These are phyloP conservation scores for Boletellus deceptivus DNA, from an alignment of 1,284 basidiomycete species.

Conservation along the genomic window DNA sequence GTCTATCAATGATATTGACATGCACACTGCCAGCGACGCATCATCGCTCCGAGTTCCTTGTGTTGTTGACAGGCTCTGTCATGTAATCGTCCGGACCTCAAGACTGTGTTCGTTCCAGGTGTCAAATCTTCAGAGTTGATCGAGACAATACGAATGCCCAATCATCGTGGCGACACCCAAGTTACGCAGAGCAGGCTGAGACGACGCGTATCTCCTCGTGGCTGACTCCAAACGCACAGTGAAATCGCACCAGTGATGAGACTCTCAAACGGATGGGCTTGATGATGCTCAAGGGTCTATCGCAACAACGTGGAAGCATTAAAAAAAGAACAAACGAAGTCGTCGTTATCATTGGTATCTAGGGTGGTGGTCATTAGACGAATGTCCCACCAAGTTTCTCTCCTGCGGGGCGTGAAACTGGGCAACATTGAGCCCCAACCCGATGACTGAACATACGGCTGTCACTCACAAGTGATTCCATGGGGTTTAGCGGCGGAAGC, in stretches of 20 bases:
- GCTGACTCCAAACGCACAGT: conserved; percentile 31
- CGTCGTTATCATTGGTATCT: conserved; percentile 48
- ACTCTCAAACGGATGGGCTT: conserved; percentile 38
- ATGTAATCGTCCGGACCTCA: conserved; percentile 29
- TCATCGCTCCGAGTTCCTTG: conserved; percentile 36
- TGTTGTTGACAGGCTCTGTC: conserved; percentile 26
- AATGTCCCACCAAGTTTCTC: conserved; percentile 50
- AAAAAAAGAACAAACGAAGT: conserved; percentile 25
- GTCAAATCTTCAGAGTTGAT: conserved; percentile 16
- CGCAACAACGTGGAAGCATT: conserved; percentile 41
- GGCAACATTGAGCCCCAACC: conserved; percentile 10
- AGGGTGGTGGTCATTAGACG: conserved; percentile 45
- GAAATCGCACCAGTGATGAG: conserved; percentile 31
- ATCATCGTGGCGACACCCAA: conserved; percentile 30
- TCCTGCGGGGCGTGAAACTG: conserved; percentile 48
- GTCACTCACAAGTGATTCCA: conserved; percentile 60
- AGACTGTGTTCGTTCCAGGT: conserved; percentile 21
- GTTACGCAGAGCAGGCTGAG: conserved; percentile 24
- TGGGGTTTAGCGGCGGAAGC: conserved; percentile 43
- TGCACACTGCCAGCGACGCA: conserved; percentile 37
- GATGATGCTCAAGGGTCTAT: conserved; percentile 37
- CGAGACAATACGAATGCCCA: conserved; percentile 29
- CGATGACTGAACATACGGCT: background rate
- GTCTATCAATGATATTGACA: conserved; percentile 41
- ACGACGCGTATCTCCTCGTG: conserved; percentile 27